Evolutionary conservation across 805 yeast species (phyloP), one percentile per base, ranked within the genome.

Genomic region (Lachancea kluyveri): DNA sequence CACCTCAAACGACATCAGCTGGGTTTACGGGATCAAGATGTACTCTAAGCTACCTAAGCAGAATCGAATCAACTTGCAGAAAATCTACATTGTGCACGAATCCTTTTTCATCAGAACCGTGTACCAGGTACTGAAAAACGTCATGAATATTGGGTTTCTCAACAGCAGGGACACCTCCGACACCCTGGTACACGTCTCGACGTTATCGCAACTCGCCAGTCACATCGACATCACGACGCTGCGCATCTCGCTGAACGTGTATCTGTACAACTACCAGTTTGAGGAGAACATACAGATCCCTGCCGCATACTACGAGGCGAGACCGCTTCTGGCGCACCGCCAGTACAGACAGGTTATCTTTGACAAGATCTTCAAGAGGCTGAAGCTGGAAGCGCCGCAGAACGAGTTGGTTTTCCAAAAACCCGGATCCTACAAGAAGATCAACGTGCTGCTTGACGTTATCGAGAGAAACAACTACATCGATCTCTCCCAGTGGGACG

Each of bases 61-160:
- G 4, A 59, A 68, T 26, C 71, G 74, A 38, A 68, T 70, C 31
- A 65, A 71, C 34, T 57, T 90, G 26, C 60, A 62, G 31, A 79
- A 75, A 47, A 64, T 86, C 3, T 81, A 79, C 41, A 70, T 88
- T 18, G 94, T 90, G 3, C 96, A 90, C 57, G 96, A 88, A 44
- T 79, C 82, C 28, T 87, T 96, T 92, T 72, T 88, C 59, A 72
- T 85, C 17, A 74, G 86, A 45, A 79, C 94, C 0, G 70, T 85
- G 21, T 72, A 81, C 10, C 87, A 82, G 33, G 69, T 86, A 15
- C 61, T 84, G 37, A 67, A 77, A 35, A 81, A 79, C 47, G 77
- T 82, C 2, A 60, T 75, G 33, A 65, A 68, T 33, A 58, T 70
- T 34, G 75, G 74, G 40, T 62, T 67, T 17, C 45, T 66, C 12